phyloP scores from a whole-genome alignment of 1,284 basidiomycete species.

The Puccinia horiana region DNA sequence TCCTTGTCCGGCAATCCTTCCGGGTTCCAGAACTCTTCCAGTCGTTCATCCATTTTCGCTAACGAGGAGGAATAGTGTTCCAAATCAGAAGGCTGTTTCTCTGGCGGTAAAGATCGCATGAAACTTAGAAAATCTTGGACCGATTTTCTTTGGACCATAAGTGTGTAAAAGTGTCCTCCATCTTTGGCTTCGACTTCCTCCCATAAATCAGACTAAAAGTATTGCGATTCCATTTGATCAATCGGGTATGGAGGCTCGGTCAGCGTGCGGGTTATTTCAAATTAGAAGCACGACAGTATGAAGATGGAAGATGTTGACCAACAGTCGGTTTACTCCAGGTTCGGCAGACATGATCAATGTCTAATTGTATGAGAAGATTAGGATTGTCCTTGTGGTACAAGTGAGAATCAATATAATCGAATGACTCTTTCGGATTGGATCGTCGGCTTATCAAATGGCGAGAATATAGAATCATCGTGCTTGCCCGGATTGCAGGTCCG shows the following conservation, averaged over 20 bases:
- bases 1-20: slow-evolving; percentile 45
- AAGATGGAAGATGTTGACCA: not conserved
- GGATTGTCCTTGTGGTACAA: slow-evolving; percentile 27
- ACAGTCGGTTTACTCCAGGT: slow-evolving; percentile 49
- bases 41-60: slow-evolving; percentile 44
- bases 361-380: slow-evolving; percentile 47
- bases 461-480: slow-evolving; percentile 48
- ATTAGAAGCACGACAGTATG: not conserved
- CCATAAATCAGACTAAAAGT: slow-evolving; percentile 52
- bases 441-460: slow-evolving; percentile 43
- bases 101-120: not conserved
- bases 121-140: slow-evolving; percentile 48
- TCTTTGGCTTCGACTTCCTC: slow-evolving; percentile 51
- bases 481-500: slow-evolving; percentile 51
- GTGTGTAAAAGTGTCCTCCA: slow-evolving; percentile 52
- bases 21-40: slow-evolving; percentile 52
- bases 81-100: slow-evolving; percentile 12
- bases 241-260: not conserved
- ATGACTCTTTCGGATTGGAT: not conserved
- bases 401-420: slow-evolving; percentile 11
- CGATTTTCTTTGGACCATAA: slow-evolving; percentile 51
- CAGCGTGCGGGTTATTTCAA: not conserved
- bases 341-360: slow-evolving; percentile 51
- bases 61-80: not conserved
- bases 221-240: not conserved